A percentile compares a stretch with the other conserved stretches of the same genome.
Conservation (phyloP, 2,329 filamentous ascomycete genomes). For the Truncatella angustata region DNA sequence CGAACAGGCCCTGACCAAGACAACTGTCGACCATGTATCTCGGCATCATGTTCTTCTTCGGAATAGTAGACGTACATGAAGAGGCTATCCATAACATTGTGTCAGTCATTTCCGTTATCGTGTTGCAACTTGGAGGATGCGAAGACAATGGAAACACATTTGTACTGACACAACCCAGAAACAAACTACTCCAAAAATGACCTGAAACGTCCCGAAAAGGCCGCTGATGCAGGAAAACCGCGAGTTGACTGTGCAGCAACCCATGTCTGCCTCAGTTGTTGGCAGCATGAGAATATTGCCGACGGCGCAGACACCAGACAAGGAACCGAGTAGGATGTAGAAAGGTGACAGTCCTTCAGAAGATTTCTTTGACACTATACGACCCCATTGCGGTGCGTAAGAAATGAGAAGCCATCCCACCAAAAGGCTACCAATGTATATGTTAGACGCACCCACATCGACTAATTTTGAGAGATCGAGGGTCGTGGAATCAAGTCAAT, state of each 20-base stretch:
- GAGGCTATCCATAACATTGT: background rate
- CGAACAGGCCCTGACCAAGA: constrained; percentile 23
- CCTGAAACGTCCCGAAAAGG: constrained; percentile 18
- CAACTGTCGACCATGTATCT: constrained; percentile 20
- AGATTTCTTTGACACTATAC: constrained; percentile 6
- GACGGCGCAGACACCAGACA: constrained; percentile 8
- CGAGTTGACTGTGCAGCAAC: constrained; percentile 17
- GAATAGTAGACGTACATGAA: constrained; percentile 24
- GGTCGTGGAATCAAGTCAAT: background rate
- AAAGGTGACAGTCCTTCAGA: constrained; percentile 7
- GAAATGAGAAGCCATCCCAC: constrained; percentile 7
- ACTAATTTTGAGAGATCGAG: background rate
- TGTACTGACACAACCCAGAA: constrained; percentile 18
- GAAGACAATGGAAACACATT: too few species aligned
- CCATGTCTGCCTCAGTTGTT: constrained; percentile 18
- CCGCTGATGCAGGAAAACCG: constrained; percentile 18
- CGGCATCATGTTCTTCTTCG: constrained; percentile 25
- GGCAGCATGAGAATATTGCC: constrained; percentile 17
- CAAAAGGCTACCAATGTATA: constrained; percentile 4
- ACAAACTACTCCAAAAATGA: constrained; percentile 18
- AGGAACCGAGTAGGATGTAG: constrained; percentile 7
- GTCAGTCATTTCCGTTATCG: too few species aligned
- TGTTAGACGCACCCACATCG: background rate
- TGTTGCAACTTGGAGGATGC: too few species aligned
- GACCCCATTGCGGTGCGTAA: constrained; percentile 7